phyloP scores from a whole-genome alignment of 1,284 basidiomycete species.

The Ganoderma lucidum region DNA sequence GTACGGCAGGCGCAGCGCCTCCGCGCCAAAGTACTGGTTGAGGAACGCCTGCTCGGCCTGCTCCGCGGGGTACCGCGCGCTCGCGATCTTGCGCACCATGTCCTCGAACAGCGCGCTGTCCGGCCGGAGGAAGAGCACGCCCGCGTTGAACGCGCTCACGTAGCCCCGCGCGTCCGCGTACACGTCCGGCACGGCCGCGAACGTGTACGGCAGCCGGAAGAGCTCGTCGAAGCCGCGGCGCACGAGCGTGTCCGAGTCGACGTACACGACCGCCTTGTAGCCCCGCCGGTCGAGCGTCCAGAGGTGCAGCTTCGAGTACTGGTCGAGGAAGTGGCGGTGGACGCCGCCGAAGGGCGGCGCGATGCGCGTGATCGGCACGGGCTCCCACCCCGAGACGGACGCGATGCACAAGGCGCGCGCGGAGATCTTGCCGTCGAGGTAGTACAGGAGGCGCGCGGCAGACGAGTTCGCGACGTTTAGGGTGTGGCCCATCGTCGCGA shows the following conservation, averaged over 20 bases:
- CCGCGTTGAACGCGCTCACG: slow-evolving; percentile 51
- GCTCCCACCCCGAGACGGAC: slow-evolving; percentile 49
- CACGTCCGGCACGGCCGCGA: slow-evolving; percentile 54
- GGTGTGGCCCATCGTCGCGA: slow-evolving; percentile 52
- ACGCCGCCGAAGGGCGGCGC: slow-evolving; percentile 48
- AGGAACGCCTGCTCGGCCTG: slow-evolving; percentile 56
- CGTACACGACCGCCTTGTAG: slow-evolving; percentile 45
- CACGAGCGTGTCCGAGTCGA: slow-evolving; percentile 54
- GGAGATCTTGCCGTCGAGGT: slow-evolving; percentile 50
- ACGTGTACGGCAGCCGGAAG: slow-evolving; percentile 50
- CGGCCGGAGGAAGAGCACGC: slow-evolving; percentile 49
- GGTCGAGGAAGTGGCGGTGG: slow-evolving; percentile 48
- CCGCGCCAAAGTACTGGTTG: slow-evolving; percentile 51
- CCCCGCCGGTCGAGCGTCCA: slow-evolving; percentile 50
- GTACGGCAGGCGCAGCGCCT: slow-evolving; percentile 49
- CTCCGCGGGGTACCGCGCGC: slow-evolving; percentile 44
- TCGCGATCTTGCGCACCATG: slow-evolving; percentile 47
- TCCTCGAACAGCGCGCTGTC: slow-evolving; percentile 43
- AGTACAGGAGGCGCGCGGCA: slow-evolving; percentile 46
- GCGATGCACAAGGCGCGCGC: slow-evolving; percentile 49
- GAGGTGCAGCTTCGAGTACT: slow-evolving; percentile 54
- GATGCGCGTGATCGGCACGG: slow-evolving; percentile 46
- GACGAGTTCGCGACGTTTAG: slow-evolving; percentile 44
- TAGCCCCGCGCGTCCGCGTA: slow-evolving; percentile 46
- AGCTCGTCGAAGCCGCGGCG: slow-evolving; percentile 54